Conservation (phyloP, 768 basidiomycete species). For the Dentipellis sp. region DNA sequence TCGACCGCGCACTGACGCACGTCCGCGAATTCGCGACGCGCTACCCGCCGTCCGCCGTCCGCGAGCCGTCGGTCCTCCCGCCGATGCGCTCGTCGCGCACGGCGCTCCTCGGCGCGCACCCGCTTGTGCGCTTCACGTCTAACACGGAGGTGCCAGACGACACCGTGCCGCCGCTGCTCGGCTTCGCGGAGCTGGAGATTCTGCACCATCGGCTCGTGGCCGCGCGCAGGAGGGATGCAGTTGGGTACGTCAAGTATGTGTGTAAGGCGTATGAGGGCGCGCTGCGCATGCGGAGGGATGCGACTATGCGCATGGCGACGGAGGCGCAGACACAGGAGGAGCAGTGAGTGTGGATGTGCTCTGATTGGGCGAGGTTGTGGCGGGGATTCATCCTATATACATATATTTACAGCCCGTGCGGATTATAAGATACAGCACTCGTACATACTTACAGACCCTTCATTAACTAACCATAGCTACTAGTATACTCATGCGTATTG, state of each 20-base stretch:
- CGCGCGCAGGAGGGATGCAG: conserved; percentile 27
- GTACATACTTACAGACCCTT: no score
- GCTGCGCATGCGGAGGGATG: conserved; percentile 50
- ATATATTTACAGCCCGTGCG: no score
- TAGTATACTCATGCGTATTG: no score
- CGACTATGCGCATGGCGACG: background rate
- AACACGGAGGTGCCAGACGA: conserved; percentile 59
- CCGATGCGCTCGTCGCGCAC: conserved; percentile 52
- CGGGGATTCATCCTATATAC: no score
- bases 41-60: conserved; percentile 53
- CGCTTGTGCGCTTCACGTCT: conserved; percentile 64
- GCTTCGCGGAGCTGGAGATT: conserved; percentile 69
- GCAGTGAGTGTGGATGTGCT: no score
- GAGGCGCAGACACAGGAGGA: no score
- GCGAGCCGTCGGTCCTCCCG: conserved; percentile 27
- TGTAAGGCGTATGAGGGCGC: conserved; percentile 67
- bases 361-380: no score
- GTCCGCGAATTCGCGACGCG: conserved; percentile 51
- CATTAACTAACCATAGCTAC: no score
- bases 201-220: conserved; percentile 68
- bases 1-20: conserved; percentile 44
- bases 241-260: conserved; percentile 66
- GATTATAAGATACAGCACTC: no score
- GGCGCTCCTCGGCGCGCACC: conserved; percentile 41
- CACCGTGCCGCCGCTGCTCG: conserved; percentile 67